phyloP scores from a whole-genome alignment of 1,139 yeast species.

The Debaryomycetaceae sp. region DNA sequence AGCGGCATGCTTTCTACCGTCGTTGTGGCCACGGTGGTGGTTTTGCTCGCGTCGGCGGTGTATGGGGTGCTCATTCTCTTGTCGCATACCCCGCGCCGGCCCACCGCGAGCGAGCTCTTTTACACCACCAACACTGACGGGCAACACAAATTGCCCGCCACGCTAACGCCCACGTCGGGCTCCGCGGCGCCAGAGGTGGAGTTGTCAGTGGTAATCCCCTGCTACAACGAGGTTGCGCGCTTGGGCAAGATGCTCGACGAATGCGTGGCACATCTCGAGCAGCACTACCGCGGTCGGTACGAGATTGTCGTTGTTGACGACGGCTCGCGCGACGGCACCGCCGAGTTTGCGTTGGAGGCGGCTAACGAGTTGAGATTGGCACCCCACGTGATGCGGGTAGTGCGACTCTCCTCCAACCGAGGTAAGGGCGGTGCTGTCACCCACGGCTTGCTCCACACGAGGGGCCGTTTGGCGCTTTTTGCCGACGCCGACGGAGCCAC shows the following conservation, averaged over 20 bases:
- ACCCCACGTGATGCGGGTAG: constrained; percentile 65
- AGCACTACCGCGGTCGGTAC: constrained; percentile 36
- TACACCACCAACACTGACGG: constrained; percentile 44
- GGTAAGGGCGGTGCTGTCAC: constrained; percentile 99
- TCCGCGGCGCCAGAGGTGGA: constrained; percentile 36
- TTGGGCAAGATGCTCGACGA: constrained; percentile 76
- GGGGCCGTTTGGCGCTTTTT: constrained; percentile 74
- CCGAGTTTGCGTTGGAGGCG: constrained; percentile 62
- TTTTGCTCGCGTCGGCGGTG: constrained; percentile 15
- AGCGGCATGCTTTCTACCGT: too few relatives aligned
- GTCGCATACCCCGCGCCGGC: constrained; percentile 62
- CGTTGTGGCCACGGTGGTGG: too few relatives aligned
- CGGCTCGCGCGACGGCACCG: constrained; percentile 82
- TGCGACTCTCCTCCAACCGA: constrained; percentile 65
- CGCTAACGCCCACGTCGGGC: too few relatives aligned
- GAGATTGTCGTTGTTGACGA: constrained; percentile 89
- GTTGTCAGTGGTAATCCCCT: constrained; percentile 81
- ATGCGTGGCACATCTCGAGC: constrained; percentile 53
- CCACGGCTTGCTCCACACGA: constrained; percentile 76
- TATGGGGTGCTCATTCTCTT: constrained; percentile 45
- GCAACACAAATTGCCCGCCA: too few relatives aligned
- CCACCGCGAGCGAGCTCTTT: constrained; percentile 46
- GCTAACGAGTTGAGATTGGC: constrained; percentile 48
- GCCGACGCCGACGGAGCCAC: constrained; percentile 99
- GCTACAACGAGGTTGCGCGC: constrained; percentile 80